Percentiles rank a stretch among this genome's conserved stretches.
phyloP scores from a whole-genome alignment of 164 flowering plant species.

The Magnolia officinalis region DNA sequence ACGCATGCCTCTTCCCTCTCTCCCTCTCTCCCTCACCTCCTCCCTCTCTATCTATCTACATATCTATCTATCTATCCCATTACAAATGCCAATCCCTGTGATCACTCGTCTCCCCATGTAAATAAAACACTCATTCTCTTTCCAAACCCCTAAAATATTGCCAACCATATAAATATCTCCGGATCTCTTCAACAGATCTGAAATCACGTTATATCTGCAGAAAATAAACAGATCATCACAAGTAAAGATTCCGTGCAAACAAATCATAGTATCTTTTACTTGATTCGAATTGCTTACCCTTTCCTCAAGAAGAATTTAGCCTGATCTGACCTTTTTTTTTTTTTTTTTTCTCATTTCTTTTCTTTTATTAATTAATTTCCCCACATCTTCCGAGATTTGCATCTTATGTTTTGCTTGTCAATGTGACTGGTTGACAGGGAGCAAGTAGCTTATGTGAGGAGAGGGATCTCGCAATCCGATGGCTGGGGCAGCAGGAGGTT shows the following conservation, averaged over 20 bases:
- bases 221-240: not conserved
- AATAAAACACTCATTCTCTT: not conserved
- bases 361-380: too few relatives aligned
- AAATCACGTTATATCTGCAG: too few relatives aligned
- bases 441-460: not conserved
- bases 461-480: conserved; percentile 23
- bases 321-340: not conserved
- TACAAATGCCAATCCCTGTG: too few relatives aligned
- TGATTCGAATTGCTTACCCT: not conserved
- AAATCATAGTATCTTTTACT: too few relatives aligned
- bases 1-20: not conserved
- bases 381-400: not conserved
- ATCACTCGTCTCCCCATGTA: not conserved
- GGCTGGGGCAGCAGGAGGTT: conserved; percentile 92
- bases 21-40: not conserved
- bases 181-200: not conserved
- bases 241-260: not conserved
- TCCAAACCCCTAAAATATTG: not conserved
- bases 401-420: not conserved
- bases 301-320: not conserved
- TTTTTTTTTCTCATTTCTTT: too few relatives aligned
- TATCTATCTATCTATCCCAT: not conserved
- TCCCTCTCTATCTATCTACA: not conserved
- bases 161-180: not conserved
- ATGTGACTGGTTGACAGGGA: not conserved